Percentiles rank a stretch among this genome's conserved stretches.
phyloP scores from a whole-genome alignment of 768 basidiomycete species.

The Mycena latifolia region DNA sequence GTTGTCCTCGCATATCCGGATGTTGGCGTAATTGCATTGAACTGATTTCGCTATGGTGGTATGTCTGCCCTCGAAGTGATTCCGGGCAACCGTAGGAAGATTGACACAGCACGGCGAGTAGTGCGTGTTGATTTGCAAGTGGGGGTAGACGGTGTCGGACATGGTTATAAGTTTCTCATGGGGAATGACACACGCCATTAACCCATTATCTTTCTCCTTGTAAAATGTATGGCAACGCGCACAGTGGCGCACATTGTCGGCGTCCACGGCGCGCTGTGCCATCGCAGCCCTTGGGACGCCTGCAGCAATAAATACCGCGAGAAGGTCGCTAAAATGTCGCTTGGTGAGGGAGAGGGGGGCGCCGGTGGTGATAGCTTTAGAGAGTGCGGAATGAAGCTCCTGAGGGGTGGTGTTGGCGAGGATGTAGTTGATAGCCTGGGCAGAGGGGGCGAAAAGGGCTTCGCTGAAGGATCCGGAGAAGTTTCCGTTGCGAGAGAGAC shows the following conservation, averaged over 20 bases:
- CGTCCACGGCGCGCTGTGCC: background rate
- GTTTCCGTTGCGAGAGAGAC: slow-evolving; percentile 5
- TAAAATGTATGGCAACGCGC: slow-evolving; percentile 38
- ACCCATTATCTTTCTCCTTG: slow-evolving; percentile 40
- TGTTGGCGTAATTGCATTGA: background rate
- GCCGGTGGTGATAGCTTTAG: background rate
- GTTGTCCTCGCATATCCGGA: background rate
- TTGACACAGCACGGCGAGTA: background rate
- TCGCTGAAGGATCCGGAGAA: slow-evolving; percentile 17
- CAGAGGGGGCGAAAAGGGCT: background rate
- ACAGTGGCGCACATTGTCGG: slow-evolving; percentile 37
- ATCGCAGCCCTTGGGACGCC: slow-evolving; percentile 23
- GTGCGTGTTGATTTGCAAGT: background rate
- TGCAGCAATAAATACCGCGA: slow-evolving; percentile 27
- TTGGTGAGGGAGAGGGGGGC: background rate
- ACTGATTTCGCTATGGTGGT: background rate
- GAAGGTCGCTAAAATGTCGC: slow-evolving; percentile 31
- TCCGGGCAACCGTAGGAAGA: background rate
- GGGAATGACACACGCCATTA: background rate
- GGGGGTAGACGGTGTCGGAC: background rate
- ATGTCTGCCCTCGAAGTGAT: slow-evolving; percentile 8
- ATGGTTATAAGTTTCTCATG: background rate
- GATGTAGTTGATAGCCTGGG: slow-evolving; percentile 28
- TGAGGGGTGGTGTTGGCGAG: slow-evolving; percentile 34
- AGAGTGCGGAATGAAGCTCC: slow-evolving; percentile 30